Evolutionary conservation across 2,329 filamentous ascomycete genomes (phyloP).

Genomic region (Cadophora luteo-olivacea): DNA sequence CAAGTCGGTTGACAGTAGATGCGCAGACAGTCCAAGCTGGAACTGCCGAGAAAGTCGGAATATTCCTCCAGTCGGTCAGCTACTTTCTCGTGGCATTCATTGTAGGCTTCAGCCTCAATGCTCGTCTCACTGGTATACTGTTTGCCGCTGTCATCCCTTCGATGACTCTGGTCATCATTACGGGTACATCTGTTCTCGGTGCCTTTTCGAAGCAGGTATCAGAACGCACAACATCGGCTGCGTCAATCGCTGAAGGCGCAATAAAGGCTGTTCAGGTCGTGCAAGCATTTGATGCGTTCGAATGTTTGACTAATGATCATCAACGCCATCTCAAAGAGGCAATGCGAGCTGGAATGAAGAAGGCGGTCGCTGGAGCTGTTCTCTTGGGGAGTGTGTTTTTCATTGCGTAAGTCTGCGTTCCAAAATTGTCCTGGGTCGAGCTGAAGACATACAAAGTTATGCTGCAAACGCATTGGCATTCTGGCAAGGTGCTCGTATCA

Average conservation of each 20-base stretch:
- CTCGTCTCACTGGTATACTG: conserved; percentile 61
- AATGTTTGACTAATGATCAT: conserved; percentile 57
- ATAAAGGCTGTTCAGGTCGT: conserved; percentile 58
- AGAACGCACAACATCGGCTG: conserved; percentile 54
- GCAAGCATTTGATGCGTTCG: conserved; percentile 57
- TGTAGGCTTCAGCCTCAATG: conserved; percentile 63
- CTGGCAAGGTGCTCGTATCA: conserved; percentile 60
- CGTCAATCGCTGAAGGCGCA: conserved; percentile 58
- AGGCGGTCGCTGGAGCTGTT: conserved; percentile 55
- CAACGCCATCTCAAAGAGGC: conserved; percentile 51
- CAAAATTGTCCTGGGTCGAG: neutral
- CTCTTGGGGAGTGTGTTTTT: conserved; percentile 62
- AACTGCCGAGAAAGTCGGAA: conserved; percentile 65
- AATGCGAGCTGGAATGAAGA: conserved; percentile 54
- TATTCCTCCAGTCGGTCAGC: conserved; percentile 60
- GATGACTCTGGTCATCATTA: conserved; percentile 55
- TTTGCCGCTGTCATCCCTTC: conserved; percentile 56
- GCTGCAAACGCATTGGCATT: conserved; percentile 64
- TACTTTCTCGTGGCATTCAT: conserved; percentile 66
- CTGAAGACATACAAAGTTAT: conserved; percentile 45
- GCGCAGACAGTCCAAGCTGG: conserved; percentile 63
- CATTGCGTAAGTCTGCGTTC: conserved; percentile 53
- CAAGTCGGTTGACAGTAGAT: conserved; percentile 60
- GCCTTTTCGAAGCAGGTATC: conserved; percentile 51
- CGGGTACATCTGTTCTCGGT: conserved; percentile 52